These are phyloP conservation scores for Oenanthe javanica DNA, from an alignment of 140 eudicot genomes.

Conservation along the genomic window DNA sequence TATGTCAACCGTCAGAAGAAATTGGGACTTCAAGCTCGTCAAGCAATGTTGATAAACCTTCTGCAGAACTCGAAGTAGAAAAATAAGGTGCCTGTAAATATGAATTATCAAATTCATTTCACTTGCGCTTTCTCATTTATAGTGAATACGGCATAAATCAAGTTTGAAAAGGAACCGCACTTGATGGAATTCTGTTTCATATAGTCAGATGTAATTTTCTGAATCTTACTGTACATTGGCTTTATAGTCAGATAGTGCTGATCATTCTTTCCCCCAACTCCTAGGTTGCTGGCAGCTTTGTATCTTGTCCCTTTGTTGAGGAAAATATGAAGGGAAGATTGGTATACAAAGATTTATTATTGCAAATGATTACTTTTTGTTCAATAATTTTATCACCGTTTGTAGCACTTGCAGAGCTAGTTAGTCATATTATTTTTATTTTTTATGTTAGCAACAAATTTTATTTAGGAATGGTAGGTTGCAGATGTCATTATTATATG, in stretches of 20 bases:
- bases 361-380: conserved; percentile 5
- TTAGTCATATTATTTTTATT: not conserved
- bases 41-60: conserved; percentile 9
- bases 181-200: not conserved
- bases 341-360: not conserved
- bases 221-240: conserved; percentile 12
- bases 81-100: not conserved
- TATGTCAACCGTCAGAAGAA: conserved; percentile 12
- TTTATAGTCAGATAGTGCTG: conserved; percentile 1
- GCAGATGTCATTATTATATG: too few species aligned
- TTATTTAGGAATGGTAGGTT: not conserved
- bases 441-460: not conserved
- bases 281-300: not conserved
- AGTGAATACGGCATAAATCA: not conserved
- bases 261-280: conserved; percentile 13
- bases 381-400: not conserved
- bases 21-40: conserved; percentile 10
- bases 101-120: not conserved
- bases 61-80: conserved; percentile 6
- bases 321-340: not conserved
- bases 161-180: not conserved
- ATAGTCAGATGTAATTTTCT: not conserved
- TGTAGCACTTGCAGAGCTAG: not conserved
- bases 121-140: not conserved
- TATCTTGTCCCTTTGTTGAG: not conserved